Evolutionary conservation across 169 alveolate species (phyloP).

Genomic region (Eimeria praecox): DNA sequence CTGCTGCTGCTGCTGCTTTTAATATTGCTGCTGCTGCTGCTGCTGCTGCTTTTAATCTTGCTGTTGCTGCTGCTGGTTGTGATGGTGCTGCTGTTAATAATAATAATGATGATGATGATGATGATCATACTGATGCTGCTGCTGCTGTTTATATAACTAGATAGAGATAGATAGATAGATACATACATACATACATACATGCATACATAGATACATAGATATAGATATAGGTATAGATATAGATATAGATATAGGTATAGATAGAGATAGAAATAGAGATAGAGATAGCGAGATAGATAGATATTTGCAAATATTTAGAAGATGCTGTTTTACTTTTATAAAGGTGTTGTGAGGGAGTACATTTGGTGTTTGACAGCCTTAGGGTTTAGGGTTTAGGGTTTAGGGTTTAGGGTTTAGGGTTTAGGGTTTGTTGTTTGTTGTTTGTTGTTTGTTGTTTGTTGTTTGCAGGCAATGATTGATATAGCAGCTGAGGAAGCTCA

Average conservation of each 20-base stretch:
- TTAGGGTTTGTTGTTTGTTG: background rate
- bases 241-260: too few species aligned
- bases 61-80: constrained; percentile 58
- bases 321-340: too few species aligned
- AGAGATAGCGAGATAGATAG: too few species aligned
- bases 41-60: constrained; percentile 42
- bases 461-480: constrained; percentile 83
- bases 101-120: constrained; percentile 65
- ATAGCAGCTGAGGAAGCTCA: constrained; percentile 83
- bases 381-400: too few species aligned
- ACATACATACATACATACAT: background rate
- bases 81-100: constrained; percentile 4
- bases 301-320: too few species aligned
- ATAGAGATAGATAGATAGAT: background rate
- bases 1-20: too few species aligned
- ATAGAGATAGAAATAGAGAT: too few species aligned
- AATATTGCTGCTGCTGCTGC: constrained; percentile 30
- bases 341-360: too few species aligned
- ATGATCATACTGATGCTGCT: constrained; percentile 12
- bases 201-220: background rate
- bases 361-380: too few species aligned
- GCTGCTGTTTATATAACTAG: background rate
- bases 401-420: background rate
- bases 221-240: too few species aligned
- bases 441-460: too few species aligned